Evolutionary conservation across 208 protist genomes (phyloP).

Genomic region (Acanthamoeba triangularis): DNA sequence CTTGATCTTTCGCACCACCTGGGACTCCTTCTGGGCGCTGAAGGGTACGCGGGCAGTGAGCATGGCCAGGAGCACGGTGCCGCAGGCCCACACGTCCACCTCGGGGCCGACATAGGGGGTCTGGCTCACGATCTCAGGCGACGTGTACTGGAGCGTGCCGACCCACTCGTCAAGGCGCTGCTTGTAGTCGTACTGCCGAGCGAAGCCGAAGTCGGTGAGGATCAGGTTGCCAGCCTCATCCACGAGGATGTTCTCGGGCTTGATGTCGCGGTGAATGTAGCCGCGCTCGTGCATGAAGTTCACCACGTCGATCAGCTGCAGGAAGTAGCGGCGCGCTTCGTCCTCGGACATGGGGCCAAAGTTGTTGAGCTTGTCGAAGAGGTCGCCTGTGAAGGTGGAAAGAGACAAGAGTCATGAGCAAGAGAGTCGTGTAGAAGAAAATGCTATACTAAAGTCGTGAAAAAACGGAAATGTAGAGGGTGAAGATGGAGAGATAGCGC

Average conservation of each 20-base stretch:
- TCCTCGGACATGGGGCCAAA: constrained; percentile 26
- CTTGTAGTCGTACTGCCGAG: constrained; percentile 12
- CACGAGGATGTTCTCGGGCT: no score
- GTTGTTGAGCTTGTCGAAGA: constrained; percentile 56
- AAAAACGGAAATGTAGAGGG: no score
- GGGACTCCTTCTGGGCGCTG: not conserved
- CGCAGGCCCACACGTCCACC: constrained; percentile 52
- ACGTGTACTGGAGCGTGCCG: constrained; percentile 42
- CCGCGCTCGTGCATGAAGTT: constrained; percentile 97
- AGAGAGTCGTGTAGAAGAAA: no score
- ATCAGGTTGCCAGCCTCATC: constrained; percentile 21
- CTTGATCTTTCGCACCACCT: constrained; percentile 43
- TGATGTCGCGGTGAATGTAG: no score
- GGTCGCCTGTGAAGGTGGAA: constrained; percentile 56
- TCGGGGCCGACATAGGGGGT: constrained; percentile 23
- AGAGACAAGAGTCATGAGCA: no score
- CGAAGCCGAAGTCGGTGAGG: constrained; percentile 61
- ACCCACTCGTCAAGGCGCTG: constrained; percentile 33
- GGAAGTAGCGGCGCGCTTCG: constrained; percentile 19
- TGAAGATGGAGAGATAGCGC: not conserved
- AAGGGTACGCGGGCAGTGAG: constrained; percentile 21
- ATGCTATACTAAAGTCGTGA: no score
- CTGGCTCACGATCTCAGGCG: constrained; percentile 46
- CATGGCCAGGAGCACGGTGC: constrained; percentile 32
- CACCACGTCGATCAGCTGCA: constrained; percentile 95